Conservation (phyloP, 495 filamentous ascomycete species). For the Lophium mytilinum region DNA sequence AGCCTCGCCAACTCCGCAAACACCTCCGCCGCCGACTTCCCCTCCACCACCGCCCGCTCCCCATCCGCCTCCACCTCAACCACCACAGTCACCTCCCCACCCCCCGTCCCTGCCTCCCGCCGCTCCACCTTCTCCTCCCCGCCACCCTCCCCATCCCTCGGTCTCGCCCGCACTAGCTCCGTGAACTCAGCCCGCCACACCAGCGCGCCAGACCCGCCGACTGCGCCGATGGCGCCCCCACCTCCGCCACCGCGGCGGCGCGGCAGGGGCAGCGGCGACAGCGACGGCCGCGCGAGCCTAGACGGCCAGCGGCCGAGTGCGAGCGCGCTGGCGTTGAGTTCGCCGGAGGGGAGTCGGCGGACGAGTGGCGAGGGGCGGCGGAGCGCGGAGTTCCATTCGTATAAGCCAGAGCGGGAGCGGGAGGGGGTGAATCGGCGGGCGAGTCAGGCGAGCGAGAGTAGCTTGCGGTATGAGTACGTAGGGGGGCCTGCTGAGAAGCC, state of each 20-base stretch:
- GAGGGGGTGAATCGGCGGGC: slow-evolving; percentile 12
- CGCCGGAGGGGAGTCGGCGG: slow-evolving; percentile 16
- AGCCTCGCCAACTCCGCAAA: slow-evolving; percentile 16
- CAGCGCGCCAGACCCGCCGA: slow-evolving; percentile 9
- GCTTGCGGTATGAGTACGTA: slow-evolving; percentile 12
- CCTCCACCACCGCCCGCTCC: too few relatives aligned
- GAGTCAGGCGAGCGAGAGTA: slow-evolving; percentile 22
- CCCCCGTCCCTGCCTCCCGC: slow-evolving; percentile 6
- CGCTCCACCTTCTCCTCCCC: slow-evolving; percentile 12
- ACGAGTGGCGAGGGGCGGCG: slow-evolving; percentile 16
- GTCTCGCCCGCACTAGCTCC: slow-evolving; percentile 9
- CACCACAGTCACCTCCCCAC: slow-evolving; percentile 13
- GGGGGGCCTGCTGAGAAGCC: not conserved
- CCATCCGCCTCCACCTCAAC: not conserved
- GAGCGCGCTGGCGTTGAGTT: not conserved
- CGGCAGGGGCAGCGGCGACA: too few relatives aligned
- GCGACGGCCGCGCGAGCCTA: slow-evolving; percentile 13
- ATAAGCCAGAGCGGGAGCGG: too few relatives aligned
- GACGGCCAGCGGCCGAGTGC: slow-evolving; percentile 13
- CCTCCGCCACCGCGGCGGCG: slow-evolving; percentile 27
- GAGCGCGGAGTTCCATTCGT: too few relatives aligned
- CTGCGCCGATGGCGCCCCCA: slow-evolving; percentile 22
- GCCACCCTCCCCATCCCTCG: slow-evolving; percentile 12
- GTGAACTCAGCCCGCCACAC: slow-evolving; percentile 1
- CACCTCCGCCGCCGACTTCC: slow-evolving; percentile 17